Conservation (phyloP, 768 basidiomycete species). For the Boletus tomentosulus region DNA sequence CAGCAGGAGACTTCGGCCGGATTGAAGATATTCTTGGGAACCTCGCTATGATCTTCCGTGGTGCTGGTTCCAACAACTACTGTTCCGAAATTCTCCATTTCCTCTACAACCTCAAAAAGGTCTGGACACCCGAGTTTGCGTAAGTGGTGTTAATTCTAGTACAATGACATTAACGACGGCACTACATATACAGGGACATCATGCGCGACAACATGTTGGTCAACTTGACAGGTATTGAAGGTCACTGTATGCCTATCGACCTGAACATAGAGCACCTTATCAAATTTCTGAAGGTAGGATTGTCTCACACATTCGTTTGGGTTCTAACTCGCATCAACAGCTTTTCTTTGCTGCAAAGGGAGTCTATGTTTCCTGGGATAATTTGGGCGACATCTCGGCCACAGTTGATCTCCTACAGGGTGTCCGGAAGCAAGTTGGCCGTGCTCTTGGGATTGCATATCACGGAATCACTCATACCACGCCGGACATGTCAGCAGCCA, state of each 20-base stretch:
- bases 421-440: conserved; percentile 28
- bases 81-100: conserved; percentile 16
- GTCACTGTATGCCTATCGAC: conserved; percentile 35
- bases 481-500: conserved; percentile 14
- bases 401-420: conserved; percentile 23
- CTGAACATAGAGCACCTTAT: conserved; percentile 38
- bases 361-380: conserved; percentile 29
- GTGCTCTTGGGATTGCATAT: conserved; percentile 21
- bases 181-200: conserved; percentile 21
- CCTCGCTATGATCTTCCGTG: conserved; percentile 15
- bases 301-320: no score
- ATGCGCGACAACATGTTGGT: conserved; percentile 36
- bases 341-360: conserved; percentile 26
- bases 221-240: conserved; percentile 30
- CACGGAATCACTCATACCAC: conserved; percentile 24
- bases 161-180: no score
- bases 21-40: conserved; percentile 26
- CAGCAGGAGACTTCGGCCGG: conserved; percentile 30
- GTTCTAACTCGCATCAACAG: no score
- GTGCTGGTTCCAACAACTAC: conserved; percentile 21
- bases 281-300: conserved; percentile 29
- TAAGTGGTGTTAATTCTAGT: neutral
- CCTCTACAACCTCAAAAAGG: conserved; percentile 19
- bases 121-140: conserved; percentile 34
- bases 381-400: conserved; percentile 30